These are phyloP conservation scores for Salix caprea DNA, from an alignment of 345 rosid species.

Conservation along the genomic window DNA sequence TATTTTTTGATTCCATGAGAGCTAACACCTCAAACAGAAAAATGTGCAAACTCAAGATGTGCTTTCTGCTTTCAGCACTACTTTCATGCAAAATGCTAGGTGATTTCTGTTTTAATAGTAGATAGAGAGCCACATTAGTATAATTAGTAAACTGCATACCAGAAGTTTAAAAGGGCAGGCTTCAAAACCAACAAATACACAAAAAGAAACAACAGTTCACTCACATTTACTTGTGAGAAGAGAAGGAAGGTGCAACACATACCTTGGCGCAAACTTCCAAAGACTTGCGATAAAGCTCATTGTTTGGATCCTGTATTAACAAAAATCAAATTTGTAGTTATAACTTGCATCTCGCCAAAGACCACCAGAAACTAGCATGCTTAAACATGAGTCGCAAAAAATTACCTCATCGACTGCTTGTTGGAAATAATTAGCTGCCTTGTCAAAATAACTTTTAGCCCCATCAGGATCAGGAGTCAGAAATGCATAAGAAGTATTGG, in stretches of 20 bases:
- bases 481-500: slow-evolving; percentile 20
- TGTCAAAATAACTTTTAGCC: slow-evolving; percentile 16
- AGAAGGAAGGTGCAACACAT: background rate
- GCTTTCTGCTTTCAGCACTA: background rate
- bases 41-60: background rate
- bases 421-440: slow-evolving; percentile 16
- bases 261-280: slow-evolving; percentile 24
- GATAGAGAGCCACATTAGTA: background rate
- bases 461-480: slow-evolving; percentile 11
- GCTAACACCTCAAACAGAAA: background rate
- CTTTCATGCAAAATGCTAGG: background rate
- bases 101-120: background rate
- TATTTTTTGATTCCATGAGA: background rate
- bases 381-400: background rate
- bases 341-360: background rate
- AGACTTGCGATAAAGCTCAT: slow-evolving; percentile 22
- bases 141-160: background rate
- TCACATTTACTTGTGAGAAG: background rate
- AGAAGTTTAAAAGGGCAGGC: background rate
- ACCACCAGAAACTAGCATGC: background rate
- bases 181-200: background rate
- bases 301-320: slow-evolving; percentile 18
- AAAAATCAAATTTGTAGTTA: background rate
- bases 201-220: background rate
- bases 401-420: slow-evolving; percentile 24